Evolutionary conservation across 2,329 filamentous ascomycete genomes (phyloP), one percentile per base, ranked within the genome.

Genomic region (Monosporascus sp.): DNA sequence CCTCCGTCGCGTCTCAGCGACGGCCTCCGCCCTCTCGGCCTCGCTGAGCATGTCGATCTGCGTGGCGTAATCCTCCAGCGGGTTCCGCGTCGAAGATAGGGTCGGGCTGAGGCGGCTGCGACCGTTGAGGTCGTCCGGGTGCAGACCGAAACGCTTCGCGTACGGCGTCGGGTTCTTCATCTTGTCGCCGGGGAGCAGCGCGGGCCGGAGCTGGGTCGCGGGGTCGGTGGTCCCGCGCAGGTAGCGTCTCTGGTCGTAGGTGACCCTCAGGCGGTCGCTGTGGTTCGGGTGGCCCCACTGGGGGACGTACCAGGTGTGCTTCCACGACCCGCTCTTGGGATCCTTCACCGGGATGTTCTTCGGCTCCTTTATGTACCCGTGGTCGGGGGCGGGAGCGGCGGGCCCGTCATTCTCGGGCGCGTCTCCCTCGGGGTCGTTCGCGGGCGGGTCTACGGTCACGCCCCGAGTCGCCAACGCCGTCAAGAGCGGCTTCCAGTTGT

Each of bases 101-200:
- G 63, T 59, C 1, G 66, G 65, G 43, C 65, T 67, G 31, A 64
- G 54, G 25, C 64, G 59, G 47, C 66, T 68, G 18, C 64, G 60
- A 2, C 66, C 65, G 14, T 62, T 60, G 1, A 43, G 18, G 7
- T 63, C 58, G 14, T 59, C 60, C 0, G 59, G 58, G 25, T 62
- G 57, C 5, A 67, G 62, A 1, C 66, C 66, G 46, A 61, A 67
- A 1, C 64, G 61, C 22, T 47, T 53, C 2, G 64, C 66, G 41
- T 62, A 66, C 0, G 50, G 27, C 0, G 65, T 65, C 18, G 65
- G 64, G 7, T 52, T 49, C 1, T 50, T 54, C 1, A 60, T 15
- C 2, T 5, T n/a, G 37, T 67, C 66, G 3, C 46, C 27, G 1
- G 56, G 6, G 8, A 57, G 60, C 41, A 68, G 31, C 2, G 65